Conservation (phyloP, 768 basidiomycete genomes). For the Naematelia encephala region DNA sequence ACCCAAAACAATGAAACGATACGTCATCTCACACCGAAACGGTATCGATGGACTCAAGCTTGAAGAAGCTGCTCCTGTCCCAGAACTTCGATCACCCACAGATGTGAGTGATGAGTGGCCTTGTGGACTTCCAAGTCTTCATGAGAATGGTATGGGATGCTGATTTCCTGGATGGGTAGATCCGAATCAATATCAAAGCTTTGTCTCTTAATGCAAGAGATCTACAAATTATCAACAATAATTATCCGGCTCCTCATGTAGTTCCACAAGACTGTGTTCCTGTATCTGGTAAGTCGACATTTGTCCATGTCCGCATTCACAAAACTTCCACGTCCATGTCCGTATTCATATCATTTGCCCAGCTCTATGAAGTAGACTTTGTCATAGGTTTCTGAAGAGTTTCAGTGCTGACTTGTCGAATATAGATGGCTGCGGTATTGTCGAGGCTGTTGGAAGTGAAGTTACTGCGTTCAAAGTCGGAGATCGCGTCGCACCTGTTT, state of each 20-base stretch:
- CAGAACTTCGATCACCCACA: slow-evolving; percentile 22
- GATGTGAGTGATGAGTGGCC: slow-evolving; percentile 24
- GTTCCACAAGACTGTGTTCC: slow-evolving; percentile 38
- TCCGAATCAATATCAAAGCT: slow-evolving; percentile 45
- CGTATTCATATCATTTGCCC: neutral
- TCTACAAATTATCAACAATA: slow-evolving; percentile 41
- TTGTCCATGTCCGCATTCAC: neutral
- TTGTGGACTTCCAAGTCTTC: too few species aligned
- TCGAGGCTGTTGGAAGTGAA: slow-evolving; percentile 34
- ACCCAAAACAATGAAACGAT: slow-evolving; percentile 28
- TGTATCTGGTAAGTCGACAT: slow-evolving; percentile 24
- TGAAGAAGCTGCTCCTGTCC: slow-evolving; percentile 22
- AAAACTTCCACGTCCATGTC: neutral
- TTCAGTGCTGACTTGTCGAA: slow-evolving; percentile 1
- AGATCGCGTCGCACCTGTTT: slow-evolving; percentile 34
- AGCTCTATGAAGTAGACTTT: neutral
- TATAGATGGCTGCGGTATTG: slow-evolving; percentile 35
- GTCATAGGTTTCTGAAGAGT: neutral
- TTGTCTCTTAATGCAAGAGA: slow-evolving; percentile 48
- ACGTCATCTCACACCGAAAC: slow-evolving; percentile 25
- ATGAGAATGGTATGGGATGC: too few species aligned
- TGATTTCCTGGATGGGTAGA: slow-evolving; percentile 23
- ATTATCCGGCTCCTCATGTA: slow-evolving; percentile 44
- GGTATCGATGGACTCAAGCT: slow-evolving; percentile 30
- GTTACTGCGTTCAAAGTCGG: slow-evolving; percentile 42